Conservation (phyloP, 129 eudicot species). For the Escallonia rubra region DNA sequence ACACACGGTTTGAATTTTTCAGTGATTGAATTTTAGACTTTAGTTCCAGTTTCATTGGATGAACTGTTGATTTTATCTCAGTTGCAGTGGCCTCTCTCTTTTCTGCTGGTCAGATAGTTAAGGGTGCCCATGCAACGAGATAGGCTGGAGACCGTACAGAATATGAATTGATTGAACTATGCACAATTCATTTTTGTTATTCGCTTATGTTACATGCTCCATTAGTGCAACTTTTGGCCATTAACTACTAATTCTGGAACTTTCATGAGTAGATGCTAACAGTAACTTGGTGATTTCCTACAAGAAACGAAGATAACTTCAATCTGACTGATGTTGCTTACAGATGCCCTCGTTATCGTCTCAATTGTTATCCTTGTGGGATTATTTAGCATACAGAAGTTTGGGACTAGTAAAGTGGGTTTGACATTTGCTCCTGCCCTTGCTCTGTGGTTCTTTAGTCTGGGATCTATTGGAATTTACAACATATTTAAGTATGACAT, state of each 20-base stretch:
- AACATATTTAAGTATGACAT: constrained; percentile 52
- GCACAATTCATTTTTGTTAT: background rate
- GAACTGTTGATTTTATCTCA: background rate
- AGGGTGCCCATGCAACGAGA: too few species aligned
- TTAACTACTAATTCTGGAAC: background rate
- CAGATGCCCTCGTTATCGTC: constrained; percentile 80
- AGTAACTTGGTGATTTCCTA: background rate
- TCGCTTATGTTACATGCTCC: too few species aligned
- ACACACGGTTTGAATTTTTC: background rate
- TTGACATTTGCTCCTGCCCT: constrained; percentile 88
- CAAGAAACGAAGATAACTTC: background rate
- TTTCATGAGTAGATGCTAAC: background rate
- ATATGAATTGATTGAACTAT: background rate
- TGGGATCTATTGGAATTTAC: constrained; percentile 86
- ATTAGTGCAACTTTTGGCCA: background rate
- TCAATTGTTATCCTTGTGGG: constrained; percentile 71
- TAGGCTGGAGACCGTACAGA: background rate
- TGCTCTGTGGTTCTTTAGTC: constrained; percentile 87
- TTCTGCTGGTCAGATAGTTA: background rate
- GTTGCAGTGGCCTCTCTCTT: background rate
- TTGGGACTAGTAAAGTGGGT: constrained; percentile 96
- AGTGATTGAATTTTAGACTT: background rate
- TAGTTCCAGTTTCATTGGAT: background rate
- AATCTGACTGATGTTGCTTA: constrained; percentile 4
- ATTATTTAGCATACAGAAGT: constrained; percentile 82